Conservation (phyloP, 2,329 filamentous ascomycete genomes). For the Fusarium verticillioides region DNA sequence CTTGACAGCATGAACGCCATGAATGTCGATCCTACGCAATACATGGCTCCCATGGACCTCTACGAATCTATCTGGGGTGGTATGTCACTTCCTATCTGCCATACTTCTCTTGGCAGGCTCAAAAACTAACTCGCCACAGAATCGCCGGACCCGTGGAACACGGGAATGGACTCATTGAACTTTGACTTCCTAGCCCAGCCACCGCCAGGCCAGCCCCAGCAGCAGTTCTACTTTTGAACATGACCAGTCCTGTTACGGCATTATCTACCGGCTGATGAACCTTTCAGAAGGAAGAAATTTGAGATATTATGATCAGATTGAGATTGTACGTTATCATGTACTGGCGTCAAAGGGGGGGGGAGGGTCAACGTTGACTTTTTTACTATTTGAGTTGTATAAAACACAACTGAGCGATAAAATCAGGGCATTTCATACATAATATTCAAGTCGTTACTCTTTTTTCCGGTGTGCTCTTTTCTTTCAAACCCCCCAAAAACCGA, state of each 20-base stretch:
- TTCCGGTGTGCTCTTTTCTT: not conserved
- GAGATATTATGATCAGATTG: not conserved
- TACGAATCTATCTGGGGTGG: conserved; percentile 77
- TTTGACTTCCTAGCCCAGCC: conserved; percentile 71
- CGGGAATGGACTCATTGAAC: conserved; percentile 65
- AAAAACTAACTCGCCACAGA: conserved; percentile 53
- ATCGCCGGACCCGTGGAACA: conserved; percentile 69
- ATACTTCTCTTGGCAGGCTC: not conserved
- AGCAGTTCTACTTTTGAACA: conserved; percentile 67
- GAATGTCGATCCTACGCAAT: conserved; percentile 66
- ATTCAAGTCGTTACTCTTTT: conserved; percentile 22
- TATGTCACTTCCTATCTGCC: conserved; percentile 51
- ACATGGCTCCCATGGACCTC: conserved; percentile 74
- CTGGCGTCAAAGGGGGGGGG: conserved; percentile 6
- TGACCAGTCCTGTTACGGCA: not conserved
- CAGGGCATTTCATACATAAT: conserved; percentile 29
- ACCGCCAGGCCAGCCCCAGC: conserved; percentile 67
- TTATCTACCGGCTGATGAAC: not conserved
- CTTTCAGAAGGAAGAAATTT: not conserved
- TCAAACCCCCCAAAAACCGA: not conserved
- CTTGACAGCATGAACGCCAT: conserved; percentile 60
- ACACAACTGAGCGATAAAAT: conserved; percentile 7
- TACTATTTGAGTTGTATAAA: conserved; percentile 8
- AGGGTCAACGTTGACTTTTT: conserved; percentile 11
- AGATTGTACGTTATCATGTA: conserved; percentile 19